Evolutionary conservation across 2,329 filamentous ascomycete genomes (phyloP), one percentile per base, ranked within the genome.

Genomic region (Hypoxylon sp.): DNA sequence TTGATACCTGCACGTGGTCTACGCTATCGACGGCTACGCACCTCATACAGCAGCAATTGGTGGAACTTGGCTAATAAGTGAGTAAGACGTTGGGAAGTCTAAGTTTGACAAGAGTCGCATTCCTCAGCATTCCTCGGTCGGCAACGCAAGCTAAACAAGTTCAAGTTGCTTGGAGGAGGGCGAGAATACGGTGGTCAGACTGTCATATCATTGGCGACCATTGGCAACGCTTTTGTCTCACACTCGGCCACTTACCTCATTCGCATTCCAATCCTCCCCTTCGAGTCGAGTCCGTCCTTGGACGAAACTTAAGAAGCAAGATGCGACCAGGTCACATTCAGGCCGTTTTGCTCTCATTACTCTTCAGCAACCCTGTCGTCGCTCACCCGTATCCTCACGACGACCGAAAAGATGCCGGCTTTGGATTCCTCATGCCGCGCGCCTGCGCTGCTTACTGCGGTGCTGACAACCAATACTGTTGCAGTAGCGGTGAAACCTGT

Each of bases 371-470:
- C 58, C 66, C 72, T 65, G 58, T 68, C 68, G 67, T 70, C 62
- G 82, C 83, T 15, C 70, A 73, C 20, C 83, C 84, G 0, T 81
- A 77, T 55, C 82, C 82, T 37, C 77, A 75, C 67, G 79, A 84
- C 64, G 74, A 76, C 57, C 69, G 82, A 24, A 78, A 80, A 66
- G 79, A 79, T 67, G 55, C 64, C 24, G 82, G 81, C 64, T 79
- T 77, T 66, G 79, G 79, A 52, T 84, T 77, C 60, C 77, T 86
- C 35, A 75, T 79, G 74, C 74, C 72, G 17, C 78, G 82, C 60
- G 72, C 70, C 53, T 86, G 84, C 74, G 76, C 72, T 41, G 70
- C 78, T 29, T 80, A 80, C 72, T 88, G 85, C 72, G 84, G 85
- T 59, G 71, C 74, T 48, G 73, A 83, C 50, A 81, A 81, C 65